Conservation (phyloP, 2,329 filamentous ascomycete species). For the Colletotrichum incanum region DNA sequence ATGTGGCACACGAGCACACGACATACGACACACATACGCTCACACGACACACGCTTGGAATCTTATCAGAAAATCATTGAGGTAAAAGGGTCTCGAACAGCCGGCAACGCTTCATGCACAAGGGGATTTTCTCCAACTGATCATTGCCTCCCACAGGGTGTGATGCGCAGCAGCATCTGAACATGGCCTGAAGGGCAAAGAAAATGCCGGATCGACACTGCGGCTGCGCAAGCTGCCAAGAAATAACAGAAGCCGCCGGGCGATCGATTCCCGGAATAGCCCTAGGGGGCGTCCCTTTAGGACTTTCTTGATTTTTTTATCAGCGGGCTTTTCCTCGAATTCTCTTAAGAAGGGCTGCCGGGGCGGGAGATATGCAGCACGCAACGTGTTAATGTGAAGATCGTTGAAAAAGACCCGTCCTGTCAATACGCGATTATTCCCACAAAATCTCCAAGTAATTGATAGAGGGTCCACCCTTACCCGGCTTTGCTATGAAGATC, state of each 20-base stretch:
- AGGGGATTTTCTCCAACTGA: constrained; percentile 34
- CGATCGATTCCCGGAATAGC: constrained; percentile 26
- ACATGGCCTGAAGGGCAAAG: not conserved
- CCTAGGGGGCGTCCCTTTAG: constrained; percentile 11
- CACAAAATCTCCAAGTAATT: not conserved
- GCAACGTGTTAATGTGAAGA: not conserved
- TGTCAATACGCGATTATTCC: not conserved
- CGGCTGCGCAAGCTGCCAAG: constrained; percentile 30
- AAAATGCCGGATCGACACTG: constrained; percentile 31
- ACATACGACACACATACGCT: constrained; percentile 19
- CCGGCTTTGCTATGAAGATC: constrained; percentile 7
- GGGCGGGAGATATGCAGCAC: constrained; percentile 9
- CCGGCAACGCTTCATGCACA: constrained; percentile 1
- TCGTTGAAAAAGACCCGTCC: not conserved
- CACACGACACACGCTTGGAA: constrained; percentile 21
- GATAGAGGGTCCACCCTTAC: not conserved
- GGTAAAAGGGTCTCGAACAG: not conserved
- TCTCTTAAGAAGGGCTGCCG: not conserved
- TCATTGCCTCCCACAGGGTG: not conserved
- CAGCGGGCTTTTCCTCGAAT: not conserved
- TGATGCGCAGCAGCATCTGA: not conserved
- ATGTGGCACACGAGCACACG: constrained; percentile 41
- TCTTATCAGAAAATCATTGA: not conserved
- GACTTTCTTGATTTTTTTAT: not conserved
- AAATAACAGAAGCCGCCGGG: constrained; percentile 1